Conservation (phyloP, 176 grass and related monocot genomes). For the Carex parvula region DNA sequence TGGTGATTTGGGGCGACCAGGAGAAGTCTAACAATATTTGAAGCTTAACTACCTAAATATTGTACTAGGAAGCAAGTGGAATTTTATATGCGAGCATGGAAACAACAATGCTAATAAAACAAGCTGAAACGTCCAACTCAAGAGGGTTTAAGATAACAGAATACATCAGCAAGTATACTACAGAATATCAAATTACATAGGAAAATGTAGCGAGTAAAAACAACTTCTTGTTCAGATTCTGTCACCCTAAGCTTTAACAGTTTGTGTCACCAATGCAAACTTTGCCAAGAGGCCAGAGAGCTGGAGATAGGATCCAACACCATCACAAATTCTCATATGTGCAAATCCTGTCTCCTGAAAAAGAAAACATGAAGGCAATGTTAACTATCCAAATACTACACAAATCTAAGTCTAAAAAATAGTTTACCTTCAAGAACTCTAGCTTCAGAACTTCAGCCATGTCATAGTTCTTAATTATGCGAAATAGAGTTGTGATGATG, state of each 20-base stretch:
- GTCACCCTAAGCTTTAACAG: slow-evolving; percentile 42
- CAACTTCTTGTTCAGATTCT: not conserved
- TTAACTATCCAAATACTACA: not conserved
- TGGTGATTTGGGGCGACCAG: not conserved
- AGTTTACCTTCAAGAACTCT: slow-evolving; percentile 80
- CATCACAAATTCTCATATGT: slow-evolving; percentile 98
- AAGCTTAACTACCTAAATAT: not conserved
- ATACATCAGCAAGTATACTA: not conserved
- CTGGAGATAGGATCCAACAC: slow-evolving; percentile 86
- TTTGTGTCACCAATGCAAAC: slow-evolving; percentile 65
- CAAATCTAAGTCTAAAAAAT: not conserved
- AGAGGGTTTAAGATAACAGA: not conserved
- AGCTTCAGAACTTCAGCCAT: slow-evolving; percentile 94
- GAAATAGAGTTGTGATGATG: slow-evolving; percentile 92
- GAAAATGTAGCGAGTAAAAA: not conserved
- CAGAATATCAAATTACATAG: not conserved
- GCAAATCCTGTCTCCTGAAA: slow-evolving; percentile 89
- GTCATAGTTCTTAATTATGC: slow-evolving; percentile 91
- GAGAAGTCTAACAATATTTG: not conserved
- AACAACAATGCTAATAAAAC: not conserved
- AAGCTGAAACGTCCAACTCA: not conserved
- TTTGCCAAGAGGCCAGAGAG: slow-evolving; percentile 90
- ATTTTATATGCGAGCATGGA: not conserved
- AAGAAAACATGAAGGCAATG: not conserved
- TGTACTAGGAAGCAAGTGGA: not conserved